Evolutionary conservation across 2,329 filamentous ascomycete species (phyloP), one percentile per base, ranked within the genome.

Genomic region (Colletotrichum eleusines): DNA sequence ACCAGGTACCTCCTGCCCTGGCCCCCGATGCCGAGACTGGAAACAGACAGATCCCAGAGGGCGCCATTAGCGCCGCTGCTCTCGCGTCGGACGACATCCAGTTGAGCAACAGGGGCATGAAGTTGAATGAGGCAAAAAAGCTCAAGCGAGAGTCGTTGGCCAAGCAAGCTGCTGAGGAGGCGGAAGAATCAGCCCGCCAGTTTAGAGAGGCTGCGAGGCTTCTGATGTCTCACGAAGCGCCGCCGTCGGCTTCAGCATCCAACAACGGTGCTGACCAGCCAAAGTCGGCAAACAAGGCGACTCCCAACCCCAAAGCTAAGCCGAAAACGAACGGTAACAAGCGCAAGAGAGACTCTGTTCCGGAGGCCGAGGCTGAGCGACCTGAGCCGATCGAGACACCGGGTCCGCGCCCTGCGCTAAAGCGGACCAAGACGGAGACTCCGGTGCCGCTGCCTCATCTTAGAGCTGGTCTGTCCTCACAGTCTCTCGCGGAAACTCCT

Each of bases 61-160:
- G 89, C 18, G 89, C 89, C 1, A 86, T 91, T 55, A 89, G 87
- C 69, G 81, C 87, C 31, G 87, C 89, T 44, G 83, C 86, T 28
- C 76, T 90, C 54, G 86, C 85, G 40, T 84, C 84, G 18, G 89
- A 92, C 42, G 90, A 93, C 73, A 86, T 89, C 42, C 88, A 88
- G 63, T 84, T 90, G 18, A 90, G 89, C 76, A 92, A 94, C 78
- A 87, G 91, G 62, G 92, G 92, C 11, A 92, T 94, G 89, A 91
- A 92, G 76, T 84, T 94, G 31, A 94, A 94, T 76, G 91, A 93
- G 75, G 90, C 92, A 3, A 94, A 93, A 80, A 93, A 92, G 77
- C 81, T 91, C 14, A 93, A 93, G 81, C 84, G 89, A 65, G 90
- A 93, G 78, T 87, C 88, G 7, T 80, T 90, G 73, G 88, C 87